Evolutionary conservation across 1,284 basidiomycete genomes (phyloP).

Genomic region (Rhizoctonia solani): DNA sequence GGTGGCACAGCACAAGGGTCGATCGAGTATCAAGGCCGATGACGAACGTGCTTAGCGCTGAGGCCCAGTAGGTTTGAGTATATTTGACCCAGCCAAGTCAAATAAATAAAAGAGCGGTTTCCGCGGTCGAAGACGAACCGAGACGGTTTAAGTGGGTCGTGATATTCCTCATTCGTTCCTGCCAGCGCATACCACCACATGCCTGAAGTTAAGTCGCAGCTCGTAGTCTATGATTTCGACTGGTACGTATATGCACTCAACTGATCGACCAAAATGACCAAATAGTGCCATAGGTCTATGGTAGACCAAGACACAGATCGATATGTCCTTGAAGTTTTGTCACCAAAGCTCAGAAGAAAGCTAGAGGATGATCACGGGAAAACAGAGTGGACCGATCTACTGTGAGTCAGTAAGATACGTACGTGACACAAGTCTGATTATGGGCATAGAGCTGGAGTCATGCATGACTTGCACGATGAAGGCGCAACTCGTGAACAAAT

Average conservation of each 20-base stretch:
- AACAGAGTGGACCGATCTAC: conserved; percentile 92
- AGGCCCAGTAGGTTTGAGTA: conserved; percentile 6
- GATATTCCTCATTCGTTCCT: not conserved
- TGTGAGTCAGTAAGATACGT: conserved; percentile 60
- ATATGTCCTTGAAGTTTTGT: conserved; percentile 93
- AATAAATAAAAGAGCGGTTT: not conserved
- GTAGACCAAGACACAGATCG: conserved; percentile 97
- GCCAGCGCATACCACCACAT: conserved; percentile 22
- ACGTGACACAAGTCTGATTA: not conserved
- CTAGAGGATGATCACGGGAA: conserved; percentile 66
- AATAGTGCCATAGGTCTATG: conserved; percentile 69
- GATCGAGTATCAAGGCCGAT: too few relatives aligned
- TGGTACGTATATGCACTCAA: conserved; percentile 62
- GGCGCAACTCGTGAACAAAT: conserved; percentile 77
- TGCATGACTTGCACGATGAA: conserved; percentile 69
- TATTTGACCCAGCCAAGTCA: conserved; percentile 8
- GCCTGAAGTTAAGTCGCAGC: conserved; percentile 59
- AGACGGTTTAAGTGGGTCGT: not conserved
- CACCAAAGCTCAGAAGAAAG: conserved; percentile 80
- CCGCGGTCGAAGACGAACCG: not conserved
- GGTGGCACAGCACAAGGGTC: conserved; percentile 6
- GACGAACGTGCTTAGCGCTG: too few relatives aligned
- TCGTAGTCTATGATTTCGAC: conserved; percentile 97
- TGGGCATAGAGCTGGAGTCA: conserved; percentile 69
- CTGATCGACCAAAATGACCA: not conserved